Conservation (phyloP, 2,329 filamentous ascomycete genomes). For the Emericellopsis cladophorae region DNA sequence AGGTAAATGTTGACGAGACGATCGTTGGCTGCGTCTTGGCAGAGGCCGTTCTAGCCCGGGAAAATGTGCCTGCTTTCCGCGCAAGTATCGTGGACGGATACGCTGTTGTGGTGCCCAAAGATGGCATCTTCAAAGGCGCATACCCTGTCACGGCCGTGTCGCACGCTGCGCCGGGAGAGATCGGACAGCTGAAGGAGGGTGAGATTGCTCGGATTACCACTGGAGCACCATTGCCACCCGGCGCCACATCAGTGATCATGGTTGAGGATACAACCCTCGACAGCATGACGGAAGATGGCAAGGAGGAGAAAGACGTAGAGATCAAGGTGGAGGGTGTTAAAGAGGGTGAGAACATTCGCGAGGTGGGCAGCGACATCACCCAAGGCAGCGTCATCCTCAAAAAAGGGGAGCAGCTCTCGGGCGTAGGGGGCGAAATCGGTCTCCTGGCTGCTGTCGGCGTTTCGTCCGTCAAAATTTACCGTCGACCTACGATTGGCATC, state of each 20-base stretch:
- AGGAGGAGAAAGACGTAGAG: conserved; percentile 79
- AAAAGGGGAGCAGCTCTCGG: conserved; percentile 72
- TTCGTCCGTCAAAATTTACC: conserved; percentile 57
- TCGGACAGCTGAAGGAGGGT: conserved; percentile 52
- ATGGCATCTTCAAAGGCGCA: conserved; percentile 57
- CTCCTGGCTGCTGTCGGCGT: conserved; percentile 78
- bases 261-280: conserved; percentile 83
- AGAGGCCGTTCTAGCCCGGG: conserved; percentile 65
- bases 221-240: conserved; percentile 77
- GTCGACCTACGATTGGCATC: conserved; percentile 68
- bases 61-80: conserved; percentile 83
- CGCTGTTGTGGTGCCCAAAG: conserved; percentile 57
- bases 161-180: conserved; percentile 65
- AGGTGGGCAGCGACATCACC: conserved; percentile 78
- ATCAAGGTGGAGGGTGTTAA: conserved; percentile 68
- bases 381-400: conserved; percentile 56
- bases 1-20: conserved; percentile 45
- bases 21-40: conserved; percentile 72
- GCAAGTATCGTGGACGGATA: conserved; percentile 98
- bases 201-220: conserved; percentile 87
- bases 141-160: conserved; percentile 83
- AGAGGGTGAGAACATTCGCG: conserved; percentile 76
- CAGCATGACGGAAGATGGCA: conserved; percentile 63
- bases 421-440: conserved; percentile 82
- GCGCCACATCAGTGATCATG: conserved; percentile 80